Base-by-base conservation (phyloP, 768 basidiomycete species). In the Pulveroboletus sp. region DNA sequence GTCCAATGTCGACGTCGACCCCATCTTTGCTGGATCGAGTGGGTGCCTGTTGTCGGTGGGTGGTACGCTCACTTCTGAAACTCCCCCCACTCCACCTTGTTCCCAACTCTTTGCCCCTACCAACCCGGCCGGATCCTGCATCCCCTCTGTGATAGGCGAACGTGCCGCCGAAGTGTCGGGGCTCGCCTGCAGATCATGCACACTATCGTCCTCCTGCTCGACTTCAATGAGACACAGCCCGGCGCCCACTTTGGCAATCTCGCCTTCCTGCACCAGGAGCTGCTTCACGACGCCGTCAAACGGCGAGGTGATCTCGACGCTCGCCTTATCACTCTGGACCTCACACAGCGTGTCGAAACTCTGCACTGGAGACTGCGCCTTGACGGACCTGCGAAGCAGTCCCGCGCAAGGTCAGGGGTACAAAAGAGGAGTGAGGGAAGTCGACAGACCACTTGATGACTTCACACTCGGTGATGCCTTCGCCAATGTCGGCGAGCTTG, bases 381-480 rank as follows among this genome's bases (percentile, higher is more conserved):
- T 73, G 43, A 90, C 78, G 46, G 69, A 81, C 90, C 89, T 92
- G 31, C 2, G 5, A 8, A 15, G 14, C 18, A 6, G 13, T 3
- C 42, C 3, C 30, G 27, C 24, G 26, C 15, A 1, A 9, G 18
- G 13, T 26, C 11, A 65, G 18, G 33, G 57, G 47, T 44, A 13
- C 31, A 21, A 14, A 6, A 14, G 18, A 30, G 26, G 3, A 10
- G 11, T 1, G n/a, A 21, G 15, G 24, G 37, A 24, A 18, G 14
- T 13, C 15, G 27, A 75, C 81, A 53, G 54, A 87, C 90, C 91
- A 93, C 66, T 83, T 84, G 41, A 94, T 82, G 56, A 93, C 78
- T 69, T 94, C 89, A 62, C 88, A 89, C 67, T 93, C 90, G 21
- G 89, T 91, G 57, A 93, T 92, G 6, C 91, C 91, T 68, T 93